phyloP scores from a whole-genome alignment of 306 rosid species.

The Carpinus viminea region DNA sequence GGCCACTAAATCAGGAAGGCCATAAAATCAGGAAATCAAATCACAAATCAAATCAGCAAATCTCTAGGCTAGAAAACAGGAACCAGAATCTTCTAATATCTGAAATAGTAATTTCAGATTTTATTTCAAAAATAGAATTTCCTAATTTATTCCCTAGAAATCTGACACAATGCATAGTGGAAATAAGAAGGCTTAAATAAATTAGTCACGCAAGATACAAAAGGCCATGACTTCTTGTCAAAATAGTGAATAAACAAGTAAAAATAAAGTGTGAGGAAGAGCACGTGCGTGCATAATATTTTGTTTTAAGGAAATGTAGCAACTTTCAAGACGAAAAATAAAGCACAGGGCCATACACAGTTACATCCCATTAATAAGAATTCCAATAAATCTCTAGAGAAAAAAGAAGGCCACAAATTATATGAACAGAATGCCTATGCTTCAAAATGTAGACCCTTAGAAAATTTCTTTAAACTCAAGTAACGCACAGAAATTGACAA shows the following conservation, averaged over 20 bases:
- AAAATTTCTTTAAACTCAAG: background rate
- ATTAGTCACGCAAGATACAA: constrained; percentile 1
- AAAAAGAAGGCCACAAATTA: background rate
- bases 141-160: too few species aligned
- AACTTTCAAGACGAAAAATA: background rate
- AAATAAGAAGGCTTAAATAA: constrained; percentile 5
- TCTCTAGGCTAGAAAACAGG: too few species aligned
- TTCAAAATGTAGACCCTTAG: background rate
- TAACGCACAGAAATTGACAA: background rate
- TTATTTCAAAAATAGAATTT: too few species aligned
- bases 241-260: constrained; percentile 6
- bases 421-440: background rate
- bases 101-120: too few species aligned
- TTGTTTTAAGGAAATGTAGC: background rate
- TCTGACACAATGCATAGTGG: constrained; percentile 8
- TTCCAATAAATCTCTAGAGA: too few species aligned
- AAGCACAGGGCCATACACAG: background rate
- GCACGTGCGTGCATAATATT: background rate
- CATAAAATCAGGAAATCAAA: too few species aligned
- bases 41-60: too few species aligned
- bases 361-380: background rate
- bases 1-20: too few species aligned
- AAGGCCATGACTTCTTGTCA: constrained; percentile 3
- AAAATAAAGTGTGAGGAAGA: background rate
- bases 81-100: too few species aligned